Base-by-base conservation (phyloP, 352 stramenopile species). In the Pythium aquatile region DNA sequence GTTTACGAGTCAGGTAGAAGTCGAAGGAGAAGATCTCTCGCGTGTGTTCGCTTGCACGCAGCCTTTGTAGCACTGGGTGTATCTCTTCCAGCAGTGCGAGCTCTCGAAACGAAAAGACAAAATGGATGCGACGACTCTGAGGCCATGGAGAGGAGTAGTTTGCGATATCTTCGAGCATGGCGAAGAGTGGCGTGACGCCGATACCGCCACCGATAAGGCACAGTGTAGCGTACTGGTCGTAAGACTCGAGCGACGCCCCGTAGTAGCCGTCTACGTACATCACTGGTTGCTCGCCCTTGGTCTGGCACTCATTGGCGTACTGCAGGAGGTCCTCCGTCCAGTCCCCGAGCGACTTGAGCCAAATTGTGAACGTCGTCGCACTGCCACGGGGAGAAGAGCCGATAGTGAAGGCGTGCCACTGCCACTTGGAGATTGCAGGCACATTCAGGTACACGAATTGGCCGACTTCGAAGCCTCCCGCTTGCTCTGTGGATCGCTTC, bases 381-480 rank as follows among this genome's bases (percentile, higher is more conserved):
- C 55, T 74, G 2, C 44, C 40, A 1, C 46, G 56, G 5, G 77
- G 77, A n/a, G 77, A 79, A 14, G 77, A 85, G 4, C 61, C 68
- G 39, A 85, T 78, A 16, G 72, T 81, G 65, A 86, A 80, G 16
- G 75, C 62, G 32, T 86, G 77, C 77, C 75, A 86, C 60, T 86
- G 72, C 24, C 70, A 58, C 66, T 74, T 79, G 10, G 75, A 82
- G 56, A 86, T 73, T 7, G 65, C n/a, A 2, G 75, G 77, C 0
- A 72, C 71, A 42, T 81, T 81, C 37, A 83, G 3, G 60, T 83
- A 83, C 16, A 83, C 59, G 33, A 83, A 78, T 32, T 81, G 70
- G 6, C 75, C 75, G 30, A 81, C 61, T 29, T 61, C 5, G 54
- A 70, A 86, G 26, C 57, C 58, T 10, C 61, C 28, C 3, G 48